A percentile compares a stretch with the other conserved stretches of the same genome.
These are phyloP conservation scores for Lentinula detonsa DNA, from an alignment of 768 basidiomycete species.

Conservation along the genomic window DNA sequence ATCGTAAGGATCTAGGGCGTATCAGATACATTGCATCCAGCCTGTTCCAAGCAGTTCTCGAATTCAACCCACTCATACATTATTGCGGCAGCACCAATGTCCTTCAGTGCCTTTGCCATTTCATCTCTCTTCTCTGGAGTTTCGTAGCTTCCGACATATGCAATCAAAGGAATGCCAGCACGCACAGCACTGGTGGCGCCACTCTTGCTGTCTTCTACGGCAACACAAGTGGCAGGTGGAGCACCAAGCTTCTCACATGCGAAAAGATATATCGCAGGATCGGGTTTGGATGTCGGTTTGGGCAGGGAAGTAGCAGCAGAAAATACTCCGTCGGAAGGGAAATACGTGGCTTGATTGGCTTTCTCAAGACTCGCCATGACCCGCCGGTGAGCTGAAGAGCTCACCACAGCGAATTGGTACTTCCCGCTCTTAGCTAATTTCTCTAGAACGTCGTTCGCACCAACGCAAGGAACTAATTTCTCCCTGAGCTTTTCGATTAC, in stretches of 20 bases:
- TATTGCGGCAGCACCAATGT: slow-evolving; percentile 13
- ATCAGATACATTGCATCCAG: slow-evolving; percentile 7
- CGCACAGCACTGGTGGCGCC: slow-evolving; percentile 16
- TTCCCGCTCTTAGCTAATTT: slow-evolving; percentile 6
- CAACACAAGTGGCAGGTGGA: slow-evolving; percentile 14
- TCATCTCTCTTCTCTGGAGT: slow-evolving; percentile 12
- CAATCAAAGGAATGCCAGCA: slow-evolving; percentile 15
- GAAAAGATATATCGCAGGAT: slow-evolving; percentile 19
- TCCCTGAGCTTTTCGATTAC: slow-evolving; percentile 53
- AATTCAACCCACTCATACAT: slow-evolving; percentile 19
- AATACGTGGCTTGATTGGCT: slow-evolving; percentile 14
- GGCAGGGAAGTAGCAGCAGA: slow-evolving; percentile 19
- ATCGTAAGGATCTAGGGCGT: neutral
- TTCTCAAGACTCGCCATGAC: slow-evolving; percentile 18
- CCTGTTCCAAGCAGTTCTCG: slow-evolving; percentile 9
- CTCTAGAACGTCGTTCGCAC: slow-evolving; percentile 11
- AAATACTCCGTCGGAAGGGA: slow-evolving; percentile 13
- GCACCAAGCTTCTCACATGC: slow-evolving; percentile 16
- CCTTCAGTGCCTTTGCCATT: slow-evolving; percentile 13
- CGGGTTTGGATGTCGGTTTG: slow-evolving; percentile 19
- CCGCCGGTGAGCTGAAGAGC: slow-evolving; percentile 16
- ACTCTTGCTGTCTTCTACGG: slow-evolving; percentile 19
- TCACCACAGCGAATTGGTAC: slow-evolving; percentile 17
- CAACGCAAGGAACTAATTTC: slow-evolving; percentile 26
- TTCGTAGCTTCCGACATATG: slow-evolving; percentile 18